Conservation (phyloP, 495 filamentous ascomycete genomes). For the Podospora didyma region DNA sequence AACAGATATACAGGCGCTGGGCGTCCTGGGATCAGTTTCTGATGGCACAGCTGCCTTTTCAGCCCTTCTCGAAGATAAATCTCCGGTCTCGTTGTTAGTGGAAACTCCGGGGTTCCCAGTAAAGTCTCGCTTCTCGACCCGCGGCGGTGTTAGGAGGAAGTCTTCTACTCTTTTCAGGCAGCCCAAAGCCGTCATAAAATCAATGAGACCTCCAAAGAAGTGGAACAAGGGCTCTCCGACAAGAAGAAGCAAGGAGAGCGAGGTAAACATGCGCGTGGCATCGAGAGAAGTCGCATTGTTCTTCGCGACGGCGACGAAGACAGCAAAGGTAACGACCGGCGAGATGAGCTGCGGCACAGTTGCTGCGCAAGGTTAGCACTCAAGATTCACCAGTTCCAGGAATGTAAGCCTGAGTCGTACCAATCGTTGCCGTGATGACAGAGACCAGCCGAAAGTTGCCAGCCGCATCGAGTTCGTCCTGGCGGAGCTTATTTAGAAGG, state of each 20-base stretch:
- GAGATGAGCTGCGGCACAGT: slow-evolving; percentile 1
- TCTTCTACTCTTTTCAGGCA: slow-evolving; percentile 2
- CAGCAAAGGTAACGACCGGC: slow-evolving; percentile 6
- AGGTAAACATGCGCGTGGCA: slow-evolving; percentile 6
- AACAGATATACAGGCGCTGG: background rate
- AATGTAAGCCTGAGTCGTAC: slow-evolving; percentile 2
- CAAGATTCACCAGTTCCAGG: background rate
- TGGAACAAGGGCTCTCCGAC: slow-evolving; percentile 6
- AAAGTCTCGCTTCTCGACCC: slow-evolving; percentile 1
- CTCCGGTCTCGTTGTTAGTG: background rate
- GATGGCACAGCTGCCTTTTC: background rate
- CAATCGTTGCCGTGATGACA: slow-evolving; percentile 19
- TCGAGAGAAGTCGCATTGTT: background rate
- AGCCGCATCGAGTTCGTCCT: slow-evolving; percentile 52
- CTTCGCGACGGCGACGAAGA: slow-evolving; percentile 1
- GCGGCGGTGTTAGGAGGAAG: slow-evolving; percentile 1
- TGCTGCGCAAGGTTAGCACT: slow-evolving; percentile 28
- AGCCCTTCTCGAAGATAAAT: background rate
- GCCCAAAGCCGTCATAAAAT: slow-evolving; percentile 2
- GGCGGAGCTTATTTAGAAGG: slow-evolving; percentile 43
- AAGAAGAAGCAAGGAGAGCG: slow-evolving; percentile 1
- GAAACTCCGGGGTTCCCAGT: background rate
- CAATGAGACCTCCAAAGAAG: slow-evolving; percentile 2
- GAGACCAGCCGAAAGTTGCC: slow-evolving; percentile 49
- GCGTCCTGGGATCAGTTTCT: background rate